Percentiles rank a stretch among this genome's conserved stretches.
phyloP scores from a whole-genome alignment of 2,329 filamentous ascomycete genomes.

The Xylariaceae sp. region DNA sequence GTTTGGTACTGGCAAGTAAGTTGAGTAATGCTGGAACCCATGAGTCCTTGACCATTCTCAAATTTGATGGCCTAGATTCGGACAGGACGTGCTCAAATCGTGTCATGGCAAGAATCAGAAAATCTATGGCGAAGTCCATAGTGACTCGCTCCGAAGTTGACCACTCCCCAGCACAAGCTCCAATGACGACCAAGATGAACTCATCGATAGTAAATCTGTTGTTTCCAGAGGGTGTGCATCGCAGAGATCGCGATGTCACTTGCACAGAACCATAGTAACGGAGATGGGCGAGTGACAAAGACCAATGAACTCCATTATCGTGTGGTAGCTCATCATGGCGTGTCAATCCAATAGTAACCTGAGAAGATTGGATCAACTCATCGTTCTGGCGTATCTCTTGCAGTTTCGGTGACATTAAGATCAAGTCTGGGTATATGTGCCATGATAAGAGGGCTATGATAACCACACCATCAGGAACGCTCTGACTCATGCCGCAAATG shows the following conservation, averaged over 20 bases:
- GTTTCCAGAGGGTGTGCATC: conserved; percentile 3
- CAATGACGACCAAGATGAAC: conserved; percentile 4
- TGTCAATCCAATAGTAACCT: conserved; percentile 2
- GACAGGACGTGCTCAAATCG: conserved; percentile 1
- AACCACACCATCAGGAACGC: conserved; percentile 6
- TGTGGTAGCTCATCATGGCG: not conserved
- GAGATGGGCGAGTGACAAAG: conserved; percentile 8
- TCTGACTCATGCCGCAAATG: conserved; percentile 4
- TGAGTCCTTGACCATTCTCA: not conserved
- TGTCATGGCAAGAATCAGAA: not conserved
- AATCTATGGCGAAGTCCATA: conserved; percentile 1
- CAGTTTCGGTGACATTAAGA: not conserved
- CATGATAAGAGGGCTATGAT: conserved; percentile 4
- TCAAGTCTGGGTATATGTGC: conserved; percentile 10
- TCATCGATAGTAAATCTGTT: conserved; percentile 5
- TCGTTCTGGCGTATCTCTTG: conserved; percentile 2
- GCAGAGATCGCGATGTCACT: conserved; percentile 1
- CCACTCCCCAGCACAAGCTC: conserved; percentile 3
- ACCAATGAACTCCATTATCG: conserved; percentile 8
- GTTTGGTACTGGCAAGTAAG: not conserved
- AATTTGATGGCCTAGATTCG: not conserved
- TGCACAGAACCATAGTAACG: conserved; percentile 5
- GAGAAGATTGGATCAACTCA: conserved; percentile 1
- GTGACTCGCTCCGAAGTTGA: not conserved
- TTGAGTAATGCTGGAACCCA: not conserved